Base-by-base conservation (phyloP, 2,329 filamentous ascomycete genomes). In the Massarina eburnea region DNA sequence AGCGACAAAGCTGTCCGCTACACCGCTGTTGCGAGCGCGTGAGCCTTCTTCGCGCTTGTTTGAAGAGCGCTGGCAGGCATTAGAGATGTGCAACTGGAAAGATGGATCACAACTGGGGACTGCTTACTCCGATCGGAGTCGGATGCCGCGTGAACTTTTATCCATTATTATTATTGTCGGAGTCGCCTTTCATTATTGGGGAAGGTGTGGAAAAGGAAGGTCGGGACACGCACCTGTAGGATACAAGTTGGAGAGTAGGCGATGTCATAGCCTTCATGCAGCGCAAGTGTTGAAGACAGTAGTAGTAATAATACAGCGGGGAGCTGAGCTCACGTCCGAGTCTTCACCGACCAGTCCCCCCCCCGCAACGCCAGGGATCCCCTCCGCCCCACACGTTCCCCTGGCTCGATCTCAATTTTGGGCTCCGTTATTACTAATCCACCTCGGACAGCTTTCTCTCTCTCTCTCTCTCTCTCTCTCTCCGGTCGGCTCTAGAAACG, bases 361-460 rank as follows among this genome's bases (percentile, higher is more conserved):
- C 49, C 39, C 43, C 38, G 26, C 41, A 49, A 22, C 10, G 5
- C 17, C 45, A 39, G 39, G 27, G 50, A 56, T 54, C 47, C 40
- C 29, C 49, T 12, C 41, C 29, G 54, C 54, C 54, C 54, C 54
- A 57, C 54, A 57, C 48, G 54, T 57, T 57, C 53, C 44, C 35
- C 24, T 40, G n/a, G 20, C 18, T 43, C 34, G 15, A 41, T 21
- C 27, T 8, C 27, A 30, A 30, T 8, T 30, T 6, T 14, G 27
- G n/a, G 27, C 27, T 30, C 9, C 27, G 6, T 26, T 10, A 30
- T 30, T 30, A 30, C 12, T 14, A 6, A 30, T 30, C 27, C 27
- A 14, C n/a, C 24, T 30, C 7, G 27, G 27, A 5, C 27, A 14
- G 12, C 27, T 30, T 30, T 30, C 5, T 6, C 12, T 14, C 9